Evolutionary conservation across 805 yeast species (phyloP), one percentile per base, ranked within the genome.

Genomic region (Candida sonorensis): DNA sequence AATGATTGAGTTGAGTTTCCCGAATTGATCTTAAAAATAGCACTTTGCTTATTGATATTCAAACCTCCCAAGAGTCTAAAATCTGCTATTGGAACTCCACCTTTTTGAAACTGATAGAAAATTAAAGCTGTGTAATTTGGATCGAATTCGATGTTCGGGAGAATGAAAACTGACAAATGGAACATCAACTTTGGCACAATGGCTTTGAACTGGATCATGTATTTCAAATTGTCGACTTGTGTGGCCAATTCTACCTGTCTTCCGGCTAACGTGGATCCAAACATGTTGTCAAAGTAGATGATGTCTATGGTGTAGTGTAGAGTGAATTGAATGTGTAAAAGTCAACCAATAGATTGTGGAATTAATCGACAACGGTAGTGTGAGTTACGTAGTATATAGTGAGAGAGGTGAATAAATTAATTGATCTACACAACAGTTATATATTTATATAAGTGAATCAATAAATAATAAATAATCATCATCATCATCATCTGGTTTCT

Each of bases 61-160:
- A 81, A 50, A 10, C 77, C 77, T 4, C 90, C 90, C 35, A 81
- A 65, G 10, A 84, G 62, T 42, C 71, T 72, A 56, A 81, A 83
- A 19, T 80, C 60, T 54, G 69, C 16, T 45, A 53, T 19, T 1
- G 40, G 40, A 39, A 53, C 40, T 42, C 57, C 37, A n/a, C 65
- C 68, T 31, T 67, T 59, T 10, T 88, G 87, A 32, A 88, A 60
- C 53, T 90, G 95, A 58, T 86, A 90, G 56, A 81, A 92, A 2
- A 92, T 84, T 26, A 90, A 67, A 0, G 97, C 97, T 1, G 90
- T 76, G 45, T 66, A 81, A 29, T 71, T 71, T 1, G 74, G 71
- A 34, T 88, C 95, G 31, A 74, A 63, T 24, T 72, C 76, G 4
- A 82, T 72, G 41, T 85, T 84, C 0, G 99, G 98, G 1, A 92